Base-by-base conservation (phyloP, 1,284 basidiomycete species). In the Apiotrichum siamense region DNA sequence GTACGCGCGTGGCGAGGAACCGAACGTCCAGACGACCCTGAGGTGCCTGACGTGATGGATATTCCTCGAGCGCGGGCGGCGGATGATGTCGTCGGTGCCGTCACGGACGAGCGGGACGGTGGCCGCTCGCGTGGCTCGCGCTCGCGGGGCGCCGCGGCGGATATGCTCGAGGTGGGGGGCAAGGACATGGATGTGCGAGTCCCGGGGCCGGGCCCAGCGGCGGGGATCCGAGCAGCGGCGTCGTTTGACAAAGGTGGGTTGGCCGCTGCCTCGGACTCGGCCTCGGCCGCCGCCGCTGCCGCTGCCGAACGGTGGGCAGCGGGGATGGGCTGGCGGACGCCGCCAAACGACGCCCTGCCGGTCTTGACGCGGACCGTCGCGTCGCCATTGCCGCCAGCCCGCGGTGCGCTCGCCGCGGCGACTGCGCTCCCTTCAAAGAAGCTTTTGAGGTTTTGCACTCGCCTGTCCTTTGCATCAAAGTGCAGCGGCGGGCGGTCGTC, bases 391-490 rank as follows among this genome's bases (percentile, higher is more conserved):
- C 27, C n/a, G 18, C n/a, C n/a, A 12, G 15, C 33, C 17, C 29
- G 20, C 3, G 24, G 25, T 10, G 31, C n/a, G 21, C 7, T 31
- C 15, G 35, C 27, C 6, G 17, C n/a, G 25, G 5, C 17, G 10
- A 4, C 5, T 9, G 20, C 23, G 40, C 31, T 42, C 27, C 3
- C 27, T 13, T 42, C 40, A 21, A 42, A 42, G 18, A 42, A 42
- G 27, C 25, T 25, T 31, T 42, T 42, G 26, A 42, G 40, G 40
- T 31, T 42, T 27, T 42, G 26, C 18, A 42, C 40, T 2, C 40
- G 37, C 38, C 38, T 52, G 32, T 47, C 44, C 27, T 49, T 54
- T 36, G 49, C 47, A 44, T 54, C 52, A 40, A 45, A 32, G n/a
- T 33, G 48, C 17, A 29, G 38, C 44, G 52, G 37, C n/a, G 40